These are phyloP conservation scores for Hypericum perforatum DNA, from an alignment of 345 rosid species.

Conservation along the genomic window DNA sequence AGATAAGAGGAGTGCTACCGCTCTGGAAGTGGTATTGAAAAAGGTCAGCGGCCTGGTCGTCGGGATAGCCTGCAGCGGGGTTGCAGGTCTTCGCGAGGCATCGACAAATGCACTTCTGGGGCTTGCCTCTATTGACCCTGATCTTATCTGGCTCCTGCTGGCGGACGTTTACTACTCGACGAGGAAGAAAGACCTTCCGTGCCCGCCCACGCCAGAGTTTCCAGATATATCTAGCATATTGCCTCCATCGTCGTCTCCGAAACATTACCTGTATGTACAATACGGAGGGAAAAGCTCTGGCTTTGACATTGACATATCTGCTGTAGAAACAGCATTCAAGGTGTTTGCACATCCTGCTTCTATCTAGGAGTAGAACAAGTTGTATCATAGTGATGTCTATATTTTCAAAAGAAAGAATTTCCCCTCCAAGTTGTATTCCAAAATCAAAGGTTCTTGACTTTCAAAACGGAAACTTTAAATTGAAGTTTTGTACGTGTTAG, in stretches of 20 bases:
- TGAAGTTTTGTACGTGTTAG: too few relatives aligned
- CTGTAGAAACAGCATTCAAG: conserved; percentile 49
- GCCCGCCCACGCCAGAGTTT: conserved; percentile 45
- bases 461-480: too few relatives aligned
- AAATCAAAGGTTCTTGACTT: too few relatives aligned
- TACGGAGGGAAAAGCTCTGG: conserved; percentile 75
- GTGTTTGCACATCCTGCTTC: conserved; percentile 38
- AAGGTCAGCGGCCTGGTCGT: conserved; percentile 77
- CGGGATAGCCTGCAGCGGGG: conserved; percentile 77
- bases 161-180: conserved; percentile 69
- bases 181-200: conserved; percentile 41
- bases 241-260: conserved; percentile 35
- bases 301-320: conserved; percentile 48
- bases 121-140: conserved; percentile 71
- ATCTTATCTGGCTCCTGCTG: conserved; percentile 82
- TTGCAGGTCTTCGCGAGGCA: conserved; percentile 52
- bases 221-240: conserved; percentile 35
- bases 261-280: conserved; percentile 49
- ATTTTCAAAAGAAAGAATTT: too few relatives aligned
- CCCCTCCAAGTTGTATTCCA: too few relatives aligned
- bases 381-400: background rate
- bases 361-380: conserved; percentile 3
- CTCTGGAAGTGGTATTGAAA: conserved; percentile 62
- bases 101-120: conserved; percentile 60
- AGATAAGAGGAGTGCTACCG: conserved; percentile 55